Evolutionary conservation across 2,329 filamentous ascomycete genomes (phyloP).

Genomic region (Ramularia endophylla): DNA sequence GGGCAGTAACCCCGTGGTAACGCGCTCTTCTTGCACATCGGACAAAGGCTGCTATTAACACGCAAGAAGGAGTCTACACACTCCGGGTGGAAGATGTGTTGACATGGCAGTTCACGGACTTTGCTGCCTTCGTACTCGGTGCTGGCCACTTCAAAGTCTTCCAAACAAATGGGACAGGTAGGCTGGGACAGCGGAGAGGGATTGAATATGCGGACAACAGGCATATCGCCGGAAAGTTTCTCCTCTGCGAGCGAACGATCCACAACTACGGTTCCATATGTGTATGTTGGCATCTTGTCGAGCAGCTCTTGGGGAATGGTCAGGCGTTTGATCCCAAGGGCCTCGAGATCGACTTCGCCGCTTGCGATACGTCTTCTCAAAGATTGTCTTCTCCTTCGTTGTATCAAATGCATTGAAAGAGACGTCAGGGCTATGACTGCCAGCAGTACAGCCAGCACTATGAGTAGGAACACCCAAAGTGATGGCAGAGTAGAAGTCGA

Average conservation of each 20-base stretch:
- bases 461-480: conserved; percentile 72
- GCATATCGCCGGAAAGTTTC: conserved; percentile 3
- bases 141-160: conserved; percentile 56
- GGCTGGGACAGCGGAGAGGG: conserved; percentile 59
- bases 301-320: conserved; percentile 69
- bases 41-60: conserved; percentile 77
- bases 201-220: conserved; percentile 13
- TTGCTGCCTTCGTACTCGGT: conserved; percentile 39
- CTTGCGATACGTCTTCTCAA: conserved; percentile 65
- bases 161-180: conserved; percentile 83
- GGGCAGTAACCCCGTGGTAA: conserved; percentile 59
- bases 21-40: conserved; percentile 80
- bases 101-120: conserved; percentile 81
- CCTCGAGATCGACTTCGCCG: conserved; percentile 82
- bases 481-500: conserved; percentile 50
- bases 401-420: conserved; percentile 68
- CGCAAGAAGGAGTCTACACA: conserved; percentile 84
- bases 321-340: conserved; percentile 74
- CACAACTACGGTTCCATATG: conserved; percentile 46
- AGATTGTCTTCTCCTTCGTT: conserved; percentile 61
- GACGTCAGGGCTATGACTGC: conserved; percentile 62
- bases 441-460: conserved; percentile 66
- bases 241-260: conserved; percentile 8
- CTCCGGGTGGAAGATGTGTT: conserved; percentile 87
- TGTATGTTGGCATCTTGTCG: conserved; percentile 69